Evolutionary conservation across 352 stramenopile species (phyloP), one percentile per base, ranked within the genome.

Genomic region (Plasmopara viticola): DNA sequence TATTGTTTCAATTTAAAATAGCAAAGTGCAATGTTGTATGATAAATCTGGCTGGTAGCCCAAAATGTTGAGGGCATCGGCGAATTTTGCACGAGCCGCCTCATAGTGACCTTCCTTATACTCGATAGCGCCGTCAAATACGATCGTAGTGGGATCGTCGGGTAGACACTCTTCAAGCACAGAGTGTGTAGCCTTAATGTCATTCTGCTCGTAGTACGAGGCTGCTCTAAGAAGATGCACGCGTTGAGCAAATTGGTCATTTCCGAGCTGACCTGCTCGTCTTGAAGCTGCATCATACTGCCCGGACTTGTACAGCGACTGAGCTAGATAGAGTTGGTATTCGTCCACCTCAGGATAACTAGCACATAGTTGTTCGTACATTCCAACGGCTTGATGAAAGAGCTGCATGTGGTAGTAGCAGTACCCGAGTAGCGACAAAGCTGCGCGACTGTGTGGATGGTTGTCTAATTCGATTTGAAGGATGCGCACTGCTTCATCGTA

Each of bases 151-250:
- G 92, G 91, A 51, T 98, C 90, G 56, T 98, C 87, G 5, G 74
- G 61, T 18, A 94, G 72, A 71, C 93, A 97, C 63, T 97, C 75
- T 56, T 97, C 90, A 5, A 98, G 64, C 30, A 97, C 82, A 9
- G 84, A 90, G 0, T 89, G 89, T 53, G 88, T 97, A 14, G 76
- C 87, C 30, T 80, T 80, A 39, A 98, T 74, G 48, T 98, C 91
- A 68, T 98, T 96, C 63, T 97, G 84, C 62, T 98, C 94, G 71
- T 98, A 97, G 74, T 98, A 97, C 14, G 96, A 90, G 9, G 90
- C 79, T 1, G 89, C 87, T 57, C 95, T 83, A 33, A 97, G 73
- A 48, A 95, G 59, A 40, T 85, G 69, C 30, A 91, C 76, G 15
- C 88, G 85, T 66, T 96, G 86, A 20, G 72, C 66, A 56, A 94